Evolutionary conservation across 2,329 filamentous ascomycete species (phyloP), one percentile per base, ranked within the genome.

Genomic region (Colletotrichum tofieldiae): DNA sequence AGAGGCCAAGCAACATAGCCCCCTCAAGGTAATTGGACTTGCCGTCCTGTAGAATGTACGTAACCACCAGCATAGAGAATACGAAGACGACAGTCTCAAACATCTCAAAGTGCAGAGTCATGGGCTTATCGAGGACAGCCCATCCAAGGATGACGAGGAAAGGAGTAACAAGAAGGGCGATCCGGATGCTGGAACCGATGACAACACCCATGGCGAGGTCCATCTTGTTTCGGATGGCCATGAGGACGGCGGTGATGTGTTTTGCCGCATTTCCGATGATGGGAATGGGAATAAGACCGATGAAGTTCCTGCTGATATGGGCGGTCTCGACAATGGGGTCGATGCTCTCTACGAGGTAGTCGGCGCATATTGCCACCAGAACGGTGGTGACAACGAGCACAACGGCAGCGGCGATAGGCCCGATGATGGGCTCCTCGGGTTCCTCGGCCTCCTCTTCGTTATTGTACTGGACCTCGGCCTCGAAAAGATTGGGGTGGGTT

Each of bases 11-110:
- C 61, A 87, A 80, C 90, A 96, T 93, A 59, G 92, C 92, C 54
- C 93, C 93, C 81, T 96, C 93, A 29, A 96, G 88, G 76, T 96
- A 96, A 82, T 96, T 96, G 18, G 91, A 93, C 81, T 93, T 94
- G 77, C 93, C 93, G 78, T 96, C 94, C 79, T 94, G 92, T 52
- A 95, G 92, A 3, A 89, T 93, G 81, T 91, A 94, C 68, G 90
- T 93, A 43, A 94, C 93, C 41, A 95, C 92, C 54, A 95, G 82
- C 2, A 93, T 92, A 12, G 92, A 93, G 95, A 86, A 86, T 67
- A 93, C 93, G 81, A 95, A 95, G 1, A 92, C 90, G 52, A 95
- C 91, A 0, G 93, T 94, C 84, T 94, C 92, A 77, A 95, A 93
- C 3, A 89, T 93, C 84, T 95, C 92, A 78, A 96, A 96, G 79